Conservation (phyloP, 1,284 basidiomycete genomes). For the Ganoderma resinaceum region DNA sequence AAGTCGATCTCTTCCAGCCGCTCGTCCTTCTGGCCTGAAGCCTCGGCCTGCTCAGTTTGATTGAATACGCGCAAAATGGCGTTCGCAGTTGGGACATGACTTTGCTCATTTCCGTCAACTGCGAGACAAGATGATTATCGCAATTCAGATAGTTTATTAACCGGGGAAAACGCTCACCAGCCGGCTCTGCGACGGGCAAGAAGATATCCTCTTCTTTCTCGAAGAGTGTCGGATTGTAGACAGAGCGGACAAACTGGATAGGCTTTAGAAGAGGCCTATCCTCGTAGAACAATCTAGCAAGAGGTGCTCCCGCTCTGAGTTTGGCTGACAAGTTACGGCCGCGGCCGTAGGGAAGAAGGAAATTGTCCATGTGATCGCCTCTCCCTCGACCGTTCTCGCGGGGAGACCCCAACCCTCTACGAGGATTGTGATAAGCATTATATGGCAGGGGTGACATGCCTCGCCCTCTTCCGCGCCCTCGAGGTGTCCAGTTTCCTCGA, state of each 20-base stretch:
- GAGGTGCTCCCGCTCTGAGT: slow-evolving; percentile 47
- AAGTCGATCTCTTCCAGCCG: slow-evolving; percentile 72
- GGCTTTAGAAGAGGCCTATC: slow-evolving; percentile 69
- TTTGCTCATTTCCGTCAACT: slow-evolving; percentile 45
- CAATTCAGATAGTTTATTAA: not conserved
- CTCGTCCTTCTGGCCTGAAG: slow-evolving; percentile 43
- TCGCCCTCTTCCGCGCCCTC: slow-evolving; percentile 28
- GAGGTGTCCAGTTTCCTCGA: slow-evolving; percentile 21
- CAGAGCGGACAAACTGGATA: slow-evolving; percentile 70
- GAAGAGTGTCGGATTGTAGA: slow-evolving; percentile 64
- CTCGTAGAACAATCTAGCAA: slow-evolving; percentile 62
- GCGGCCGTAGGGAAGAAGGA: slow-evolving; percentile 24
- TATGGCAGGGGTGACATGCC: slow-evolving; percentile 16
- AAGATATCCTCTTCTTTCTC: slow-evolving; percentile 72
- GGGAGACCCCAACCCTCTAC: slow-evolving; percentile 21
- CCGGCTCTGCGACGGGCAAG: slow-evolving; percentile 57
- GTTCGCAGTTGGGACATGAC: slow-evolving; percentile 71
- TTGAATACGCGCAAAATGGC: slow-evolving; percentile 65
- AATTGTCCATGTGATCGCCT: slow-evolving; percentile 22
- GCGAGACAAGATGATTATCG: not conserved
- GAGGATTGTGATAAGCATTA: slow-evolving; percentile 22
- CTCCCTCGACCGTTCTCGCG: slow-evolving; percentile 35
- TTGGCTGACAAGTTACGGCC: slow-evolving; percentile 36
- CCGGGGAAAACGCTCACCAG: slow-evolving; percentile 46
- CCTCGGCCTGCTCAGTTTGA: slow-evolving; percentile 36